A percentile compares a stretch with the other conserved stretches of the same genome.
Conservation (phyloP, 2,329 filamentous ascomycete species). For the Graphiopsis chlorocephala region DNA sequence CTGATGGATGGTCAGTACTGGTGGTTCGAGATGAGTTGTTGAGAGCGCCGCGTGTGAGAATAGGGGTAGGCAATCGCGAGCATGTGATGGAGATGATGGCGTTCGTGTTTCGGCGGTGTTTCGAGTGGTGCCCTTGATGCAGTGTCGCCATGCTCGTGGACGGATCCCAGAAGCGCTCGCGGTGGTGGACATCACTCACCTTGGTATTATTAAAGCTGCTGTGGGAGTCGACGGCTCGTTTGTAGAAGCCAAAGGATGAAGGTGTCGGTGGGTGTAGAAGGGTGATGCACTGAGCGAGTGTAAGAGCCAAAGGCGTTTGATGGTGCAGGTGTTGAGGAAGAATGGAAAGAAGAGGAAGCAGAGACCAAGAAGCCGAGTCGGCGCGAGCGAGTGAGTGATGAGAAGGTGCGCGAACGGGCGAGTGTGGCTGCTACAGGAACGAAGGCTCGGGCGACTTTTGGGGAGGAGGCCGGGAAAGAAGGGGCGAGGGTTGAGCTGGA, state of each 20-base stretch:
- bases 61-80: background rate
- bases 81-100: background rate
- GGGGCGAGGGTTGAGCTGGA: slow-evolving; percentile 17
- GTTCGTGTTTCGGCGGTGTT: slow-evolving; percentile 3
- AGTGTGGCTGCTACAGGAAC: slow-evolving; percentile 16
- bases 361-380: slow-evolving; percentile 32
- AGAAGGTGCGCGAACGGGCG: slow-evolving; percentile 4
- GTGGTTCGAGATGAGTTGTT: background rate
- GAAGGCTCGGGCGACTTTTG: slow-evolving; percentile 6
- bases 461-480: slow-evolving; percentile 18
- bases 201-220: slow-evolving; percentile 18
- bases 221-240: slow-evolving; percentile 7
- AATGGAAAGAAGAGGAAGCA: slow-evolving; percentile 38
- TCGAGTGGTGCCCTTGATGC: background rate
- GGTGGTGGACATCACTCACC: background rate
- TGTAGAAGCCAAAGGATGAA: slow-evolving; percentile 14
- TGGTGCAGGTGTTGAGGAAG: slow-evolving; percentile 30
- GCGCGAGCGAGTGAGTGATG: slow-evolving; percentile 16
- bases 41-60: background rate
- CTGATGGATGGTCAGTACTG: slow-evolving; percentile 9
- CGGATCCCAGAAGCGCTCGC: background rate
- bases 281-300: slow-evolving; percentile 11
- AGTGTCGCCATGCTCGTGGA: background rate
- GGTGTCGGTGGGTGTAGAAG: background rate
- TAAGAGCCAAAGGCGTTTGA: slow-evolving; percentile 23